phyloP scores from a whole-genome alignment of 129 eudicot species.

The Chrysanthemum seticuspe region DNA sequence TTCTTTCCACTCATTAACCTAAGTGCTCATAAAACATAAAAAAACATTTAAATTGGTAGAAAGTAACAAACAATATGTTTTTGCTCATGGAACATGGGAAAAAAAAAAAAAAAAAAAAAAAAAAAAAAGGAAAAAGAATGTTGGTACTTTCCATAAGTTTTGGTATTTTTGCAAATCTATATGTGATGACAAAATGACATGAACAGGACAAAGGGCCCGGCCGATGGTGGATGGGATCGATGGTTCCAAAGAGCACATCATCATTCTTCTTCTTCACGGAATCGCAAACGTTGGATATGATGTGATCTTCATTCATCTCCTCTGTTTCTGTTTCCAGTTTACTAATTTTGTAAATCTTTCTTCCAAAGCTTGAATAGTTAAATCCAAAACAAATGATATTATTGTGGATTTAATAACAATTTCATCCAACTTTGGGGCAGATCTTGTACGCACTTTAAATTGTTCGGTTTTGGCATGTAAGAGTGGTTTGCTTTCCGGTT shows the following conservation, averaged over 20 bases:
- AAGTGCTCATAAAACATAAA: no score
- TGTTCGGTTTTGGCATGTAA: conserved; percentile 19
- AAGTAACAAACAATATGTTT: no score
- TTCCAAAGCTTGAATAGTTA: conserved; percentile 17
- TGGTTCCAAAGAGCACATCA: conserved; percentile 80
- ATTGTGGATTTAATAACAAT: conserved; percentile 19
- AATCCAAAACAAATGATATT: conserved; percentile 17
- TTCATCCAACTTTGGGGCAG: conserved; percentile 15
- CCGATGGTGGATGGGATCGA: conserved; percentile 66
- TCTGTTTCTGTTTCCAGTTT: neutral
- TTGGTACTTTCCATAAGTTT: no score
- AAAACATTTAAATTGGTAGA: no score
- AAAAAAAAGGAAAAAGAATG: no score
- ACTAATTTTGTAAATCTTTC: conserved; percentile 27
- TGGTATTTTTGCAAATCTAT: no score
- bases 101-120: no score
- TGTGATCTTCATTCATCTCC: neutral
- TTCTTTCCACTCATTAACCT: no score
- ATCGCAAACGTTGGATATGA: conserved; percentile 71
- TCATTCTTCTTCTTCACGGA: conserved; percentile 43
- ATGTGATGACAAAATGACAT: neutral
- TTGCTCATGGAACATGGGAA: no score
- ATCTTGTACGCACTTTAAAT: conserved; percentile 23
- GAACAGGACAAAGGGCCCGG: conserved; percentile 74
- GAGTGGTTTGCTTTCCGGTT: conserved; percentile 4